Evolutionary conservation across 2,329 filamentous ascomycete genomes (phyloP).

Genomic region (Exophiala lecanii-corni): DNA sequence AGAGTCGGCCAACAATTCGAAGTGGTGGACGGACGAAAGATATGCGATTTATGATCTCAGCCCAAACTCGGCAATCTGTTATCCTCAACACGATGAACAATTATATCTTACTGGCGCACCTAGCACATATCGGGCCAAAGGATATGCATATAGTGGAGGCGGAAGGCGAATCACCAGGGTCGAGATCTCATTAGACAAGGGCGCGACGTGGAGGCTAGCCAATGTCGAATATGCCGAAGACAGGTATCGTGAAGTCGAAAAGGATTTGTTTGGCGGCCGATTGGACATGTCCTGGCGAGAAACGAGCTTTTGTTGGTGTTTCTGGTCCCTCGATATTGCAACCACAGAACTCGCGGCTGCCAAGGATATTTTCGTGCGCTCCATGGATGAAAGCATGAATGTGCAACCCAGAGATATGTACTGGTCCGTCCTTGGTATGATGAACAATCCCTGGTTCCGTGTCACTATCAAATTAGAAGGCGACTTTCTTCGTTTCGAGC

Average conservation of each 20-base stretch:
- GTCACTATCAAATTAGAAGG: constrained; percentile 69
- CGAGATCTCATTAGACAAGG: constrained; percentile 78
- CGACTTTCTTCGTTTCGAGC: constrained; percentile 68
- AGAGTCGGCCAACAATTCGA: constrained; percentile 65
- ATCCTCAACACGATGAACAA: constrained; percentile 72
- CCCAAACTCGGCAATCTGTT: constrained; percentile 76
- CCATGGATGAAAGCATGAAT: constrained; percentile 87
- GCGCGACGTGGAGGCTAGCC: constrained; percentile 72
- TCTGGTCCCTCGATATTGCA: constrained; percentile 72
- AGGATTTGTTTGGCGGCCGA: constrained; percentile 66
- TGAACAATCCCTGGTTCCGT: constrained; percentile 95
- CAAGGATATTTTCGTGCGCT: constrained; percentile 72
- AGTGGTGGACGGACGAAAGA: constrained; percentile 81
- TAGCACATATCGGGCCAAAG: constrained; percentile 61
- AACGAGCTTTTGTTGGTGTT: constrained; percentile 84
- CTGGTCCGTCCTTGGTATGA: constrained; percentile 93
- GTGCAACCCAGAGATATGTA: constrained; percentile 90
- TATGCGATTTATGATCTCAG: constrained; percentile 93
- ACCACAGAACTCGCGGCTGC: constrained; percentile 58
- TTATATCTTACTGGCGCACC: constrained; percentile 48
- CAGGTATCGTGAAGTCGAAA: constrained; percentile 64
- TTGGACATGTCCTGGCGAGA: constrained; percentile 80
- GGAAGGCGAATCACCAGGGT: constrained; percentile 78
- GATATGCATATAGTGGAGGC: constrained; percentile 85
- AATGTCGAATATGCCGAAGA: constrained; percentile 81